Evolutionary conservation across 805 yeast species (phyloP).

Genomic region (Saturnispora zaruensis): DNA sequence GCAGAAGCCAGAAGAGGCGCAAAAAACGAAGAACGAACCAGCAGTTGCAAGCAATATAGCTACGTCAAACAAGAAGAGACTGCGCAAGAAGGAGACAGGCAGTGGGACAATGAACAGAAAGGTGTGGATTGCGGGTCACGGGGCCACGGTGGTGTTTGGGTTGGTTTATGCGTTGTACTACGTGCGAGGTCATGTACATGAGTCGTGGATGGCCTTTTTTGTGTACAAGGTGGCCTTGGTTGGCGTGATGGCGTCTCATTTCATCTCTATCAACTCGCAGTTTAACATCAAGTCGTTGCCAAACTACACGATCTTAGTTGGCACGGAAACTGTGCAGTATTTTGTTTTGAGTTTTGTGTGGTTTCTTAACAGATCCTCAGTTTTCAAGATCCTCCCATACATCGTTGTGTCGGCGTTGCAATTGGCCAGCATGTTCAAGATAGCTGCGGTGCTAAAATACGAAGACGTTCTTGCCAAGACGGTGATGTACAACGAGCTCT

Average conservation of each 20-base stretch:
- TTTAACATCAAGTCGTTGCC: constrained; percentile 53
- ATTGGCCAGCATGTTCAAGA: constrained; percentile 33
- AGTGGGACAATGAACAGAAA: constrained; percentile 26
- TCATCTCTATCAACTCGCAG: constrained; percentile 47
- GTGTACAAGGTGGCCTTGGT: constrained; percentile 46
- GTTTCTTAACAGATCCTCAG: constrained; percentile 55
- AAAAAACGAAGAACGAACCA: neutral
- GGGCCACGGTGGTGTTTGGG: constrained; percentile 38
- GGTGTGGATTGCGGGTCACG: constrained; percentile 54
- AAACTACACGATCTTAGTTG: constrained; percentile 51
- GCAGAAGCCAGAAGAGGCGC: neutral
- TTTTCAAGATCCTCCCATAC: constrained; percentile 58
- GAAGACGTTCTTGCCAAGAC: constrained; percentile 34
- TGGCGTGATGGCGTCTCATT: constrained; percentile 47
- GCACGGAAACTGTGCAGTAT: constrained; percentile 72
- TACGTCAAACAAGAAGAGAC: neutral
- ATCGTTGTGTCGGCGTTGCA: constrained; percentile 51
- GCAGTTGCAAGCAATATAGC: neutral
- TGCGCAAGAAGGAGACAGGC: constrained; percentile 10
- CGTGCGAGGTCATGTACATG: constrained; percentile 29
- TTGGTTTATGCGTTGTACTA: constrained; percentile 28
- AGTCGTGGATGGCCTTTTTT: constrained; percentile 38
- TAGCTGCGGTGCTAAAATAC: constrained; percentile 33
- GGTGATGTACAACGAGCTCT: constrained; percentile 54
- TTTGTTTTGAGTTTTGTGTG: constrained; percentile 47